These are phyloP conservation scores for Blastobotrys ciferrii DNA, from an alignment of 1,139 yeast genomes.

Conservation along the genomic window DNA sequence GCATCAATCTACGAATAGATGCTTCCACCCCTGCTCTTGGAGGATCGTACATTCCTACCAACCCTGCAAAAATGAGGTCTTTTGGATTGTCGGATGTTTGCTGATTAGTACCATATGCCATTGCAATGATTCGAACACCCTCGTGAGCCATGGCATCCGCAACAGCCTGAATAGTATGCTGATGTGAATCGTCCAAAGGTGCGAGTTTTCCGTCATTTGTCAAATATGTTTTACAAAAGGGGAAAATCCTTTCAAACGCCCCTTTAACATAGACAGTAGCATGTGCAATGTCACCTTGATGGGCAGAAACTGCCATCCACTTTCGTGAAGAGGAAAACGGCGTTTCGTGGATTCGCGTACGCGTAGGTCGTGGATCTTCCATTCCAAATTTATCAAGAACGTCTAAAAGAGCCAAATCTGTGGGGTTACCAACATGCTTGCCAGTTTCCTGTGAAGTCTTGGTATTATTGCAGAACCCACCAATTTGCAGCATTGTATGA, in stretches of 20 bases:
- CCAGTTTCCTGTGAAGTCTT: constrained; percentile 59
- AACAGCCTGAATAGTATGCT: constrained; percentile 48
- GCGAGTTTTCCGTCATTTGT: constrained; percentile 55
- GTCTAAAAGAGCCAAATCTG: constrained; percentile 87
- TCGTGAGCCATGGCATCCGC: constrained; percentile 70
- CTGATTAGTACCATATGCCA: constrained; percentile 55
- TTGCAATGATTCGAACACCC: constrained; percentile 83
- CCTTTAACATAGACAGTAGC: constrained; percentile 77
- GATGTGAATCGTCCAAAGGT: constrained; percentile 51
- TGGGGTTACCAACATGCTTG: constrained; percentile 83
- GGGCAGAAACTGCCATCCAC: constrained; percentile 80
- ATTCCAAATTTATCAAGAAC: constrained; percentile 67
- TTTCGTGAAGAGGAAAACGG: constrained; percentile 85
- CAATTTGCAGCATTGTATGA: constrained; percentile 54
- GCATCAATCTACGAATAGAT: constrained; percentile 69
- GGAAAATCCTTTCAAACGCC: constrained; percentile 75
- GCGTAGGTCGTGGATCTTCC: constrained; percentile 63
- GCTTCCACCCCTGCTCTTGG: constrained; percentile 81
- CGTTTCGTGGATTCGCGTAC: constrained; percentile 61
- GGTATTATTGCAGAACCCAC: constrained; percentile 81
- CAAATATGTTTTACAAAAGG: constrained; percentile 57
- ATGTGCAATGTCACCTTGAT: constrained; percentile 55
- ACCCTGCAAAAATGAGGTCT: constrained; percentile 73
- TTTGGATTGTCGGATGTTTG: constrained; percentile 35
- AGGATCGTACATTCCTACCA: constrained; percentile 95